Evolutionary conservation across 2,329 filamentous ascomycete genomes (phyloP).

Genomic region (Nothophaeocryptopus gaeumannii): DNA sequence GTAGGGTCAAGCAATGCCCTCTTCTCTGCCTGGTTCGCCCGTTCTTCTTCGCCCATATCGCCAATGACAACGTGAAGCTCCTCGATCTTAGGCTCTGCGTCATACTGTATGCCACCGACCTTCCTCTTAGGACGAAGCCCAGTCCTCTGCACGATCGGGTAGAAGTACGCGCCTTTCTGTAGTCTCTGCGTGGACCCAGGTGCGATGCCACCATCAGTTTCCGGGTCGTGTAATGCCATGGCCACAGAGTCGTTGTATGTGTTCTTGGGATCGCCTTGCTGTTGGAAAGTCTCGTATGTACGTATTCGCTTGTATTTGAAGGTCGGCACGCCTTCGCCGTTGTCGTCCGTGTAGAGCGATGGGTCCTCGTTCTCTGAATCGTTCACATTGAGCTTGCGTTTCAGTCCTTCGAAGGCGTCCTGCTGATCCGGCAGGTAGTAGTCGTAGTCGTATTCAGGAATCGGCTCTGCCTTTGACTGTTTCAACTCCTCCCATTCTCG

Average conservation of each 20-base stretch:
- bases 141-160: slow-evolving; percentile 58
- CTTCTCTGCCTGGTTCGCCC: slow-evolving; percentile 8
- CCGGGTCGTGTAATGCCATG: slow-evolving; percentile 56
- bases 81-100: slow-evolving; percentile 23
- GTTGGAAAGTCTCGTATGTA: slow-evolving; percentile 59
- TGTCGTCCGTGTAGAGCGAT: slow-evolving; percentile 48
- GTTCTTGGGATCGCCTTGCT: slow-evolving; percentile 51
- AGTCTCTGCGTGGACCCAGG: slow-evolving; percentile 39
- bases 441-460: slow-evolving; percentile 58
- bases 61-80: slow-evolving; percentile 27
- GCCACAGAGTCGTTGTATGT: slow-evolving; percentile 56
- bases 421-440: slow-evolving; percentile 56
- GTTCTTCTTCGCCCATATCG: slow-evolving; percentile 4
- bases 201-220: slow-evolving; percentile 30
- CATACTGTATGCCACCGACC: slow-evolving; percentile 42
- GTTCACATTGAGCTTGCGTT: slow-evolving; percentile 54
- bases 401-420: slow-evolving; percentile 50
- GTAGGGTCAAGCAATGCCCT: slow-evolving; percentile 20
- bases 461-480: slow-evolving; percentile 50
- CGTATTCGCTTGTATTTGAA: slow-evolving; percentile 58
- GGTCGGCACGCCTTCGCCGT: slow-evolving; percentile 33
- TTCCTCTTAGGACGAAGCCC: slow-evolving; percentile 50
- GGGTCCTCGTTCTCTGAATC: slow-evolving; percentile 55
- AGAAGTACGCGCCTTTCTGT: slow-evolving; percentile 60
- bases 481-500: slow-evolving; percentile 49